Base-by-base conservation (phyloP, 108 stramenopile species). In the Cyclotella atomus region DNA sequence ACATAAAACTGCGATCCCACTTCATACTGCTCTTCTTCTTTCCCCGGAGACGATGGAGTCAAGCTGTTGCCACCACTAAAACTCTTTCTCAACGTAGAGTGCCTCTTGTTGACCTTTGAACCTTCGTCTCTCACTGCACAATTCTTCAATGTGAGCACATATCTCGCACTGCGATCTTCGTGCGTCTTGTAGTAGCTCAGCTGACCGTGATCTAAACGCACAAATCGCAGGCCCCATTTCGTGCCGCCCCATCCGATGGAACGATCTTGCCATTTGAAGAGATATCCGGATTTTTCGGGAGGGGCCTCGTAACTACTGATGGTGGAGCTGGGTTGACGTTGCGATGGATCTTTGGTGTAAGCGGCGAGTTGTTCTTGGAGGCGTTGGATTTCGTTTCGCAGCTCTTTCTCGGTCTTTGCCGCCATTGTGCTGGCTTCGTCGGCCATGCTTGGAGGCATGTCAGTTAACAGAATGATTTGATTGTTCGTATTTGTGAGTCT, bases 111-210 rank as follows among this genome's bases (percentile, higher is more conserved):
- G 15, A 71, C 49, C 53, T 94, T 94, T 27, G 70, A 85, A 10
- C 93, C 93, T 35, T 94, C 93, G 70, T 94, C 93, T 46, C 86
- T 80, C 4, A 94, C 87, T 19, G 93, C 93, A 71, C 93, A 94
- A 56, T 89, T 88, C 32, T 86, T 82, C 17, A 94, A 69, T 8
- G 84, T 84, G 29, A 94, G 45, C 3, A 83, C 60, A 72, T 87
- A 91, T 23, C 89, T 82, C 10, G 93, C 87, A 6, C 78, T 69
- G 5, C 54, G 78, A 15, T 84, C 84, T 16, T 75, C 76, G 61
- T 94, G 93, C 0, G 78, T 73, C 60, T 66, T 76, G 59, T 60
- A 89, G 53, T 91, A 94, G 1, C 83, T 77, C 35, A 94, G 36
- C 43, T 83, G 75, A 16, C 90, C 93, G 34, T 76, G 61, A 24